Evolutionary conservation across 116 monocot genomes (phyloP).

Genomic region (Dioscorea cayenensis): DNA sequence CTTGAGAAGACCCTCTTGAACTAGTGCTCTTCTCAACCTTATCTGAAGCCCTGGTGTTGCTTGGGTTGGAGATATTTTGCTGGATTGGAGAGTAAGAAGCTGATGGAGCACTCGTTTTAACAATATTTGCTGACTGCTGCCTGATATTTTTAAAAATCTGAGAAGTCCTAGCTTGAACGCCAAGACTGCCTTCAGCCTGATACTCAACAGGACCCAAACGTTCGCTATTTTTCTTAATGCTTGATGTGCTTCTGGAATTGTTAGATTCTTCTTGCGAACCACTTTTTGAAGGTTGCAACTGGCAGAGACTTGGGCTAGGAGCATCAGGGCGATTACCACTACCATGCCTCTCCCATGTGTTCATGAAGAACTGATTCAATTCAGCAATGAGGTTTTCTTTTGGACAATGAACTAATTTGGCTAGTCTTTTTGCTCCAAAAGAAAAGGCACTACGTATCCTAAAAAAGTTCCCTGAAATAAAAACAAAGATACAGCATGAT

Average conservation of each 20-base stretch:
- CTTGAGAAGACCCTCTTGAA: constrained; percentile 15
- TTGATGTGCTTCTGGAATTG: constrained; percentile 14
- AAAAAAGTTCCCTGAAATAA: constrained; percentile 73
- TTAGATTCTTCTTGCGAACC: constrained; percentile 24
- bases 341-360: constrained; percentile 85
- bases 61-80: constrained; percentile 18
- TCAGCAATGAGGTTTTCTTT: constrained; percentile 51
- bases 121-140: constrained; percentile 21
- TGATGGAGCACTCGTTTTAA: constrained; percentile 17
- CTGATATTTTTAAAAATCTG: constrained; percentile 7
- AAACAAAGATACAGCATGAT: neutral
- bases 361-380: constrained; percentile 80
- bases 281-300: constrained; percentile 12
- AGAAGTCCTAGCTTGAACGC: constrained; percentile 19
- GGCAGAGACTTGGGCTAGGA: constrained; percentile 20
- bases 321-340: constrained; percentile 73
- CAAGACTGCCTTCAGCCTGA: constrained; percentile 10
- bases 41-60: constrained; percentile 17
- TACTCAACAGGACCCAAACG: constrained; percentile 8
- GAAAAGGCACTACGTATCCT: constrained; percentile 93
- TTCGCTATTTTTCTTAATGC: constrained; percentile 20
- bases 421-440: constrained; percentile 81
- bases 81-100: constrained; percentile 15
- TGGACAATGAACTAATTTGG: constrained; percentile 58
- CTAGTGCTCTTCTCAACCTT: constrained; percentile 21